phyloP scores from a whole-genome alignment of 495 filamentous ascomycete genomes.

The Penicillium ochrochloron region DNA sequence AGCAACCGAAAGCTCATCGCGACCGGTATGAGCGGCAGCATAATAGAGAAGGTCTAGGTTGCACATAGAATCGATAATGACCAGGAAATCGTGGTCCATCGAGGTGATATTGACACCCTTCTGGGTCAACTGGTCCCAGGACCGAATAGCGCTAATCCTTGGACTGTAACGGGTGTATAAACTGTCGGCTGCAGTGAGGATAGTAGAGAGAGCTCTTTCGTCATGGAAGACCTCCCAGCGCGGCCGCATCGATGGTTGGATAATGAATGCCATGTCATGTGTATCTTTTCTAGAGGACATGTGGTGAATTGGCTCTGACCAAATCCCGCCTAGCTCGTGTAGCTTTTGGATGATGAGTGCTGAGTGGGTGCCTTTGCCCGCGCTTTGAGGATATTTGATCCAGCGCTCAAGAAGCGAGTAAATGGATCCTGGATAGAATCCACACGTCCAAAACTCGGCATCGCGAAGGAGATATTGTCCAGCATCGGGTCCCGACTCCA shows the following conservation, averaged over 20 bases:
- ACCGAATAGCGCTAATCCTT: conserved; percentile 42
- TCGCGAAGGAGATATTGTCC: conserved; percentile 39
- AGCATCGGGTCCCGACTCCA: conserved; percentile 26
- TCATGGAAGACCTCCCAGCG: conserved; percentile 42
- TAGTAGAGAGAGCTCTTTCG: conserved; percentile 29
- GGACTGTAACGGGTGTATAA: conserved; percentile 42
- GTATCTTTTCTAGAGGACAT: conserved; percentile 42
- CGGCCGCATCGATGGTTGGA: conserved; percentile 33
- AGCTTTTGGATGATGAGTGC: conserved; percentile 10
- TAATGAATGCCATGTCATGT: conserved; percentile 53
- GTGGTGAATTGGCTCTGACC: conserved; percentile 23
- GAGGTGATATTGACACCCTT: conserved; percentile 26
- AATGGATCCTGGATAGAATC: conserved; percentile 47
- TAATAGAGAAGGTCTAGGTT: conserved; percentile 51
- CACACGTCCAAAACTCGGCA: conserved; percentile 50
- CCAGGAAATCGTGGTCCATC: conserved; percentile 38
- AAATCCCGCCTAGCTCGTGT: conserved; percentile 16
- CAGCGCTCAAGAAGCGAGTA: conserved; percentile 38
- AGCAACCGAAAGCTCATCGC: conserved; percentile 30
- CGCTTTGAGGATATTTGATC: conserved; percentile 31
- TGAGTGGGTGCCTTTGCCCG: not conserved
- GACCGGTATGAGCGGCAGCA: conserved; percentile 37
- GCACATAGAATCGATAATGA: conserved; percentile 53
- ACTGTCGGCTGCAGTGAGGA: conserved; percentile 38
- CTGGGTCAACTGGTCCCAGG: conserved; percentile 40